Conservation (phyloP, 2,329 filamentous ascomycete genomes). For the Pseudogymnoascus sp. region DNA sequence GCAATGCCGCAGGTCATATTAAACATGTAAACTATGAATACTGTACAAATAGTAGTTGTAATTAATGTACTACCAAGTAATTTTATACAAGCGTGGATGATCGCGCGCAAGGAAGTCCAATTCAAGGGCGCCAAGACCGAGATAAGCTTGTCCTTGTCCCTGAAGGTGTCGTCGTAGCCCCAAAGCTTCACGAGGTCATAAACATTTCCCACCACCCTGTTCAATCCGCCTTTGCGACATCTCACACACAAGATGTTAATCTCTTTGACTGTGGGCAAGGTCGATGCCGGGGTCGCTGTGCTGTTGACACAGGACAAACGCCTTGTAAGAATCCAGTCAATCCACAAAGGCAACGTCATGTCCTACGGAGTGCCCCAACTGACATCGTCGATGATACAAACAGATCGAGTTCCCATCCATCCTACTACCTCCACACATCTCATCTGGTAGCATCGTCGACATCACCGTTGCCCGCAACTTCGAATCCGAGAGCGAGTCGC, state of each 20-base stretch:
- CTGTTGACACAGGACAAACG: conserved; percentile 95
- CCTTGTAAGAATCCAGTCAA: conserved; percentile 55
- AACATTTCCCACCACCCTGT: background rate
- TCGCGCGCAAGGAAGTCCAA: conserved; percentile 4
- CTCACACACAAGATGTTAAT: conserved; percentile 65
- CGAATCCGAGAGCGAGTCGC: conserved; percentile 65
- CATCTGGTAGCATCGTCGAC: conserved; percentile 94
- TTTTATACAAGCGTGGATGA: background rate
- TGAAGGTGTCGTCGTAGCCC: background rate
- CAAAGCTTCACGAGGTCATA: background rate
- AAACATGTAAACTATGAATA: conserved; percentile 1
- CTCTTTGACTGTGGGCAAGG: conserved; percentile 96
- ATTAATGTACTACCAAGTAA: background rate
- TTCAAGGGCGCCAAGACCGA: conserved; percentile 4
- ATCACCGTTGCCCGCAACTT: conserved; percentile 89
- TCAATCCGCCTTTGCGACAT: background rate
- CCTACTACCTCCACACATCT: conserved; percentile 88
- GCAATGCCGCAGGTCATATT: background rate
- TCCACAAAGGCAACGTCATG: background rate
- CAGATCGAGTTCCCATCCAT: conserved; percentile 99
- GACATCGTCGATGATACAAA: conserved; percentile 13
- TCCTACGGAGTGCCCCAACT: conserved; percentile 16
- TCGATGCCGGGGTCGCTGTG: conserved; percentile 96
- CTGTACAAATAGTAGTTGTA: background rate
- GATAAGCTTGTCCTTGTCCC: conserved; percentile 6